phyloP scores from a whole-genome alignment of 176 grass and related monocot species.

The Aechmea fasciata region DNA sequence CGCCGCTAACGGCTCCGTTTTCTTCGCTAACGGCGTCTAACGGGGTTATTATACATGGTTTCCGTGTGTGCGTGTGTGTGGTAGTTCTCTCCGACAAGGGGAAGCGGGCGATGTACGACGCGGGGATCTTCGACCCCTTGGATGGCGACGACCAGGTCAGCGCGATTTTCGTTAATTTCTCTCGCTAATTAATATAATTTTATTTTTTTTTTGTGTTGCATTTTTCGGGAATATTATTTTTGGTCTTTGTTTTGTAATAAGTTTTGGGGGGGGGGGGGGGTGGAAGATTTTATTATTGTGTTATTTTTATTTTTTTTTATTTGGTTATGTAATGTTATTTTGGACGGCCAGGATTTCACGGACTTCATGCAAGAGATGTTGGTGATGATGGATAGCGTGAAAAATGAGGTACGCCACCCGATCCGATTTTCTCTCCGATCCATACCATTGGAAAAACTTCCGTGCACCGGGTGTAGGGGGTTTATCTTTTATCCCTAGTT shows the following conservation, averaged over 20 bases:
- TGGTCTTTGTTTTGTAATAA: background rate
- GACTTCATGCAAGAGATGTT: conserved; percentile 99
- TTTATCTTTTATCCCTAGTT: too few species aligned
- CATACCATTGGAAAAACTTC: too few species aligned
- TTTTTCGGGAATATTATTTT: background rate
- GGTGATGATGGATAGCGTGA: conserved; percentile 91
- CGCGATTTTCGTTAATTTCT: background rate
- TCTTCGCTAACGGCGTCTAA: background rate
- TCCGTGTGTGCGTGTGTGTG: background rate
- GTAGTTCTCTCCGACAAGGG: conserved; percentile 91
- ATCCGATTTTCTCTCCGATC: too few species aligned
- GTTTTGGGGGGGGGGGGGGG: background rate
- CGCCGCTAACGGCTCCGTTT: background rate
- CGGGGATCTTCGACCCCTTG: conserved; percentile 74
- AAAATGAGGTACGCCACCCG: conserved; percentile 60
- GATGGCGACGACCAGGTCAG: conserved; percentile 75
- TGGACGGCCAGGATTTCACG: conserved; percentile 73
- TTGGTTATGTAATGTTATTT: conserved; percentile 11
- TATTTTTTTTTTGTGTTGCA: background rate
- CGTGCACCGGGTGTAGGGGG: too few species aligned
- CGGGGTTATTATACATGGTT: background rate
- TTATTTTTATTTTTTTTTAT: background rate
- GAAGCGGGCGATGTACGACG: conserved; percentile 90
- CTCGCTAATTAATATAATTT: background rate
- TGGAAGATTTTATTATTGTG: background rate